Percentiles rank a stretch among this genome's conserved stretches.
phyloP scores from a whole-genome alignment of 2,329 filamentous ascomycete genomes.

The Exophiala lecanii-corni region DNA sequence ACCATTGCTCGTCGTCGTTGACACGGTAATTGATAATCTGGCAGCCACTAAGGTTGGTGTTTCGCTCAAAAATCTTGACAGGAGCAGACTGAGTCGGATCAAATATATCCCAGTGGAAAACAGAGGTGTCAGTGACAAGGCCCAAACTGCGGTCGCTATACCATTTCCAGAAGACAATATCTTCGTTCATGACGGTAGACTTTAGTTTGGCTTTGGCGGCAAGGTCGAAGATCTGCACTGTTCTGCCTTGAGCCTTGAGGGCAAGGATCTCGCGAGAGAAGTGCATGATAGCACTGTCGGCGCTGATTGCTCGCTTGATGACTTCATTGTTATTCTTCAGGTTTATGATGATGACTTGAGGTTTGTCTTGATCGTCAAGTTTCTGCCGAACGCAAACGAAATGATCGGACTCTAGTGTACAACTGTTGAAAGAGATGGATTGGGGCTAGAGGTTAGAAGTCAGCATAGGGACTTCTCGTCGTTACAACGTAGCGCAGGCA shows the following conservation, averaged over 20 bases:
- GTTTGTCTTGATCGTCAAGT: conserved; percentile 74
- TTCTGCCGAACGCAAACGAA: conserved; percentile 97
- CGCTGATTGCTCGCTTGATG: conserved; percentile 91
- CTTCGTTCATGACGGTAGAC: conserved; percentile 92
- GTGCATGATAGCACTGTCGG: conserved; percentile 99
- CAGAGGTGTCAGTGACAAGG: conserved; percentile 81
- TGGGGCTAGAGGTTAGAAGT: conserved; percentile 47
- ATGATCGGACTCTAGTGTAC: conserved; percentile 94
- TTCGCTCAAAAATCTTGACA: conserved; percentile 90
- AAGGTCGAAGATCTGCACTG: conserved; percentile 96
- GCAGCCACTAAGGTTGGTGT: conserved; percentile 80
- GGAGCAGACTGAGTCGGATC: conserved; percentile 73
- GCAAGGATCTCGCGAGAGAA: conserved; percentile 95
- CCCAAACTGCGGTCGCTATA: conserved; percentile 84
- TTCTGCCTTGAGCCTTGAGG: conserved; percentile 87
- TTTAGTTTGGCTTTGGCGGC: conserved; percentile 92
- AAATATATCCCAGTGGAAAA: conserved; percentile 98
- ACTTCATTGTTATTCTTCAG: conserved; percentile 97
- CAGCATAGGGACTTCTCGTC: conserved; percentile 12
- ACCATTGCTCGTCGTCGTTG: conserved; percentile 95
- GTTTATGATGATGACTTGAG: conserved; percentile 95
- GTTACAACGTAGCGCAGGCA: conserved; percentile 23
- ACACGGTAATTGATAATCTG: conserved; percentile 99
- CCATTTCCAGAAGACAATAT: conserved; percentile 99
- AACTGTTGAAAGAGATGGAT: conserved; percentile 82